Conservation (phyloP, 148 eudicot species). For the Polygonum aviculare region DNA sequence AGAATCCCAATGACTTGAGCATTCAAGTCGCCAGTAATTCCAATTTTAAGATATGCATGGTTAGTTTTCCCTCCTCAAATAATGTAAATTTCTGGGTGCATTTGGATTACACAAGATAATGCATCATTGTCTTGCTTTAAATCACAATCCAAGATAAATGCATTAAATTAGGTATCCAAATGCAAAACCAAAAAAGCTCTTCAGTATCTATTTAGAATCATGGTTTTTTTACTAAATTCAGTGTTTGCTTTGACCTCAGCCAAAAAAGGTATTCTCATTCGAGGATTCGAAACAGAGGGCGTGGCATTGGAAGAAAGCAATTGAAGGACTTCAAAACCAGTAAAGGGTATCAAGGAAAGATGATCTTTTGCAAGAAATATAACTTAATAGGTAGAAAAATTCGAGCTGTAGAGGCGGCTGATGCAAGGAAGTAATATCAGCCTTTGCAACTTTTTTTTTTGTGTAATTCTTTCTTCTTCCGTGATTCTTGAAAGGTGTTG, state of each 20-base stretch:
- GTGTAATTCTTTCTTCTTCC: neutral
- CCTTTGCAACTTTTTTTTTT: neutral
- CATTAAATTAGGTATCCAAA: no score
- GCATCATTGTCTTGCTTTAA: no score
- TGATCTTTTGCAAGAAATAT: slow-evolving; percentile 28
- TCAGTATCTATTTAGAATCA: no score
- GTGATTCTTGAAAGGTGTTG: slow-evolving; percentile 2
- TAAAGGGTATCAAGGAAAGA: neutral
- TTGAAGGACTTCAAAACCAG: slow-evolving; percentile 72
- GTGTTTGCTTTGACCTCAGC: slow-evolving; percentile 36
- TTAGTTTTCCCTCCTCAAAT: slow-evolving; percentile 26
- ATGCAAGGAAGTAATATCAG: neutral
- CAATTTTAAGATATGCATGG: slow-evolving; percentile 78
- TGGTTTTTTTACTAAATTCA: neutral
- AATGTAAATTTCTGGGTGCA: neutral
- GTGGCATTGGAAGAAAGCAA: slow-evolving; percentile 87
- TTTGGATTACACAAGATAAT: no score
- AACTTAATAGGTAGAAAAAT: neutral
- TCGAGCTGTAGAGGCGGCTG: slow-evolving; percentile 1
- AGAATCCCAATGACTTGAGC: slow-evolving; percentile 74
- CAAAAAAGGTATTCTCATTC: slow-evolving; percentile 74
- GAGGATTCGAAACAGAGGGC: slow-evolving; percentile 98
- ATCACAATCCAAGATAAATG: no score
- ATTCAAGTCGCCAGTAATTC: slow-evolving; percentile 81
- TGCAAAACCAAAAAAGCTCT: no score